These are phyloP conservation scores for Trypanosoma avium DNA, from an alignment of 208 protist genomes.

Conservation along the genomic window DNA sequence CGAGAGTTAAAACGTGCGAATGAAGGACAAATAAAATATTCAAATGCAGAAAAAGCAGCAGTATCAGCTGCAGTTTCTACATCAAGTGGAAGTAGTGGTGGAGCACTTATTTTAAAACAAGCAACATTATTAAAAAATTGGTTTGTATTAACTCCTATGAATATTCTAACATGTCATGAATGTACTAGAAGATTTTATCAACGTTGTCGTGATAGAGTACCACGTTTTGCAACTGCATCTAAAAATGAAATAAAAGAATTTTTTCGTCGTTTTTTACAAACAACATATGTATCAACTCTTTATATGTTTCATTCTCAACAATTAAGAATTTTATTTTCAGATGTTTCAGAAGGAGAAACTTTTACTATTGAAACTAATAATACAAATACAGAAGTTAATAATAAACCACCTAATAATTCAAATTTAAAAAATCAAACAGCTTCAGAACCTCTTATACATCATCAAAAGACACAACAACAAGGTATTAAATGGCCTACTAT, in stretches of 20 bases:
- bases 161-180: conserved; percentile 83
- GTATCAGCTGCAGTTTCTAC: neutral
- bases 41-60: neutral
- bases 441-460: conserved; percentile 10
- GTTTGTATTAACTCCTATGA: conserved; percentile 88
- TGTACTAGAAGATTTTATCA: conserved; percentile 62
- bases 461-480: conserved; percentile 11
- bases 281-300: conserved; percentile 66
- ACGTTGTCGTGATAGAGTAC: conserved; percentile 55
- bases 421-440: neutral
- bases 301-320: conserved; percentile 72
- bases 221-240: conserved; percentile 32
- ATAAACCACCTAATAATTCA: neutral
- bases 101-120: conserved; percentile 31
- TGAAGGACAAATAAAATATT: conserved; percentile 45
- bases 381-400: neutral
- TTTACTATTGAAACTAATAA: conserved; percentile 16
- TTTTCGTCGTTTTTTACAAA: conserved; percentile 65
- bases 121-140: conserved; percentile 62
- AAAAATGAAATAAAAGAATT: conserved; percentile 65
- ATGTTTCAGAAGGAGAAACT: conserved; percentile 38
- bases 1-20: conserved; percentile 39
- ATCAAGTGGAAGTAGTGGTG: neutral
- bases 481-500: conserved; percentile 62
- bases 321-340: conserved; percentile 51